Evolutionary conservation across 257 asterid species (phyloP).

Genomic region (Scutellaria barbata): DNA sequence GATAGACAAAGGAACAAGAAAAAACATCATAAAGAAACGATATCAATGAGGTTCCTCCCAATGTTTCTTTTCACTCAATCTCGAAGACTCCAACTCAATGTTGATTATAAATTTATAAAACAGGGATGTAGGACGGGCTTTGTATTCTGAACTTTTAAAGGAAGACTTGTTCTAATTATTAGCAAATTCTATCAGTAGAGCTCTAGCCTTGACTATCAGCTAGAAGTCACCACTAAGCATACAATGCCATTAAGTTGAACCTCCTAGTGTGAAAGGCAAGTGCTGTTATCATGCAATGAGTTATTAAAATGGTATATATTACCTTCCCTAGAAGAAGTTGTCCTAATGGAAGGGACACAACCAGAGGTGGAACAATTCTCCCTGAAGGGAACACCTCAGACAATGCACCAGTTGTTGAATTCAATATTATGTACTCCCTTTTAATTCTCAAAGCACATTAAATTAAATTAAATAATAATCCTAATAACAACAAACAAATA

Average conservation of each 20-base stretch:
- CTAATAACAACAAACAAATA: constrained; percentile 9
- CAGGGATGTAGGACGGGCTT: background rate
- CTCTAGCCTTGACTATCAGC: background rate
- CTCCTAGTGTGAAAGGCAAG: constrained; percentile 10
- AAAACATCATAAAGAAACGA: constrained; percentile 7
- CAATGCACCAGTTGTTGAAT: constrained; percentile 79
- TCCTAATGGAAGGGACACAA: constrained; percentile 86
- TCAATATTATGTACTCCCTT: constrained; percentile 85
- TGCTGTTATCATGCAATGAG: constrained; percentile 11
- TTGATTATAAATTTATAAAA: constrained; percentile 16
- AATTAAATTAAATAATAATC: constrained; percentile 13
- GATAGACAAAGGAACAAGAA: no score
- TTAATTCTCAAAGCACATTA: constrained; percentile 64
- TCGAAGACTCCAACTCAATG: constrained; percentile 9
- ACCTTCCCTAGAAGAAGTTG: constrained; percentile 97
- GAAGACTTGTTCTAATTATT: background rate
- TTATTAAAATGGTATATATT: constrained; percentile 19
- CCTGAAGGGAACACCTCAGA: constrained; percentile 95
- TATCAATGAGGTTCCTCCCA: background rate
- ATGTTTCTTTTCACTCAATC: background rate
- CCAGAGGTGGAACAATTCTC: constrained; percentile 92
- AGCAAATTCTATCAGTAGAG: background rate
- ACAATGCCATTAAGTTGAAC: constrained; percentile 28
- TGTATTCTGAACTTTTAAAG: constrained; percentile 25
- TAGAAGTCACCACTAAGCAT: constrained; percentile 20